Evolutionary conservation across 305 asterid species (phyloP), one percentile per base, ranked within the genome.

Genomic region (Fraxinus paxiana): DNA sequence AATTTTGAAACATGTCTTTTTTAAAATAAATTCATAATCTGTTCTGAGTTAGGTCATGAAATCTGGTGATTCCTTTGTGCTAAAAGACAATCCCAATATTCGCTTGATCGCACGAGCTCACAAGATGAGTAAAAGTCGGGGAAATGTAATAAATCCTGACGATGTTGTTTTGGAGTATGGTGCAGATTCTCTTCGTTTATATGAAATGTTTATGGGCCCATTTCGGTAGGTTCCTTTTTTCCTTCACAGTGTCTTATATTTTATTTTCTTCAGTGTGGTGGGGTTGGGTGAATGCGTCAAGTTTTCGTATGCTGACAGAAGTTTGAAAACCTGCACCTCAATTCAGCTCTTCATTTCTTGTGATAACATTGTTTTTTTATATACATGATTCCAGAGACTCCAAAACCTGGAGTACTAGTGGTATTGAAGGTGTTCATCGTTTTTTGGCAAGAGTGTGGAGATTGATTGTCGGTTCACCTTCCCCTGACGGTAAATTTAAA

Each of bases 131-230:
- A 96, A 96, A 86, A 96, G 99, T 82, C 88, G 99, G 84, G 98
- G 99, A 82, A 96, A 96, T 89, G 99, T 96, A 76, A 61, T 96
- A 76, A 96, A 96, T 85, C 99, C 99, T 71, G 99, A 96, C 83
- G 98, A 96, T 83, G 97, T 96, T 78, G 97, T 96, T 81, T 87
- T 84, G 34, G 89, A 92, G 90, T 96, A 90, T 84, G 99, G 99
- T 82, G 98, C 99, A 37, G 99, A 96, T 85, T 91, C 99, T 83
- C 96, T 96, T 79, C 97, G 99, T 56, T 88, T 96, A 73, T 96
- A 94, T 88, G 99, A 96, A 91, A 96, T 96, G 99, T 96, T 96
- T 85, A 94, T 96, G 98, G 99, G 99, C 75, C 99, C 99, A 85
- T 90, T 96, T 84, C 90, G 99, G 98, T 94, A 79, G 77, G 54